phyloP scores from a whole-genome alignment of 2,329 filamentous ascomycete species.

The Monosporascus sp. region DNA sequence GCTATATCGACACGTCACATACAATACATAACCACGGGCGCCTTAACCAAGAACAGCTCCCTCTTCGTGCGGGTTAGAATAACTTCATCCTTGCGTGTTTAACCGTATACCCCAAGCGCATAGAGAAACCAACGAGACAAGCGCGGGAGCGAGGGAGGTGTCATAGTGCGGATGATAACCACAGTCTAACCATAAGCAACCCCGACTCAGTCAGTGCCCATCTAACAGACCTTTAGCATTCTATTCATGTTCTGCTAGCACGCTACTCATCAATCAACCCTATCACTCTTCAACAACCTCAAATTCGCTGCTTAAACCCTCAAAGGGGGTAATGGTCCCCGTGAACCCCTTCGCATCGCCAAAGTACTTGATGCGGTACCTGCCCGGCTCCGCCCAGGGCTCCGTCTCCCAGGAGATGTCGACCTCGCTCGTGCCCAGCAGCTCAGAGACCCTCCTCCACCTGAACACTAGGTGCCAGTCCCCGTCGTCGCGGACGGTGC shows the following conservation, averaged over 20 bases:
- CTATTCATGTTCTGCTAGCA: not conserved
- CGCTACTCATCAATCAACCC: not conserved
- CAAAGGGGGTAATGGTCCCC: slow-evolving; percentile 62
- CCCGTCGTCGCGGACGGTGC: slow-evolving; percentile 61
- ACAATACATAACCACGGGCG: no score
- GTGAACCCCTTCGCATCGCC: slow-evolving; percentile 68
- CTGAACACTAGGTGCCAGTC: slow-evolving; percentile 80
- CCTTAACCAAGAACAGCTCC: no score
- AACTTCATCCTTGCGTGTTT: no score
- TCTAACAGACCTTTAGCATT: no score
- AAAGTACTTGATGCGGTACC: slow-evolving; percentile 74
- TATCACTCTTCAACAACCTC: slow-evolving; percentile 11
- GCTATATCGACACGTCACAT: no score
- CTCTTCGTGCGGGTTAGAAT: no score
- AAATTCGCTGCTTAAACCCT: slow-evolving; percentile 57
- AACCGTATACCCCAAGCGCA: no score
- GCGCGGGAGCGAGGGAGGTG: no score
- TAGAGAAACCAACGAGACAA: no score
- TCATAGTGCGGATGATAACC: no score
- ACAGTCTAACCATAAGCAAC: no score
- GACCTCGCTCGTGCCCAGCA: slow-evolving; percentile 72
- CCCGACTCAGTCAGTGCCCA: no score
- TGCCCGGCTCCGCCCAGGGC: slow-evolving; percentile 48
- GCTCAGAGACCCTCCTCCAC: slow-evolving; percentile 67
- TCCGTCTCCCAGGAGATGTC: slow-evolving; percentile 75